Base-by-base conservation (phyloP, 352 stramenopile species). In the Phytophthora lateralis region DNA sequence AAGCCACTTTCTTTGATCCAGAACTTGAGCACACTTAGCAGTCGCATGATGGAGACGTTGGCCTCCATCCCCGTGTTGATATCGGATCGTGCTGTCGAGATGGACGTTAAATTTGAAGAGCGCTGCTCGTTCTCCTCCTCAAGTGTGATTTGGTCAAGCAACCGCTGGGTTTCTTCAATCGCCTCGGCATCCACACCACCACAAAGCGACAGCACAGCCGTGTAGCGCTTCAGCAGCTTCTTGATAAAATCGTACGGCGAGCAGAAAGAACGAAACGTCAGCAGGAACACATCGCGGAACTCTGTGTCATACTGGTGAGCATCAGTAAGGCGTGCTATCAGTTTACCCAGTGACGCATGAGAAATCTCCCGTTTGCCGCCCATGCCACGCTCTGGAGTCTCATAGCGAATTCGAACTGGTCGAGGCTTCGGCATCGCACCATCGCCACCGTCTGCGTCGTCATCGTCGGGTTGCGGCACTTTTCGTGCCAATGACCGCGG, bases 1-100 rank as follows among this genome's bases (percentile, higher is more conserved):
- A 85, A 96, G 0, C 78, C 79, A 49, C 84, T 93, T 49, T 96
- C 87, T 50, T 92, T 93, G 64, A 96, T 92, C 87, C 87, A 96
- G 45, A 82, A 96, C 60, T 96, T 96, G 52, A 96, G 72, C 10
- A 96, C 83, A 53, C 80, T 94, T 34, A 96, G 73, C 17, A 93
- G 47, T 5, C 87, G 83, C 85, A 96, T 96, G 59, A 96, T 93
- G 8, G 85, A 93, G 15, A 96, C 81, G 43, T 80, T 93, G 18
- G 84, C 87, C 54, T 93, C 85, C 74, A 91, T 86, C 27, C 75
- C 72, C 6, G 83, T 89, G 60, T 90, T 89, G 54, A 94, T 91
- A 52, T 93, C 83, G 1, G 85, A 92, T 14, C 74, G 71, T 7
- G 82, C 84, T 2, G 82, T 90, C 2, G 82, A 91, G 55, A 91